Conservation (phyloP, 169 alveolate genomes). For the Cryptosporidium ubiquitum region DNA sequence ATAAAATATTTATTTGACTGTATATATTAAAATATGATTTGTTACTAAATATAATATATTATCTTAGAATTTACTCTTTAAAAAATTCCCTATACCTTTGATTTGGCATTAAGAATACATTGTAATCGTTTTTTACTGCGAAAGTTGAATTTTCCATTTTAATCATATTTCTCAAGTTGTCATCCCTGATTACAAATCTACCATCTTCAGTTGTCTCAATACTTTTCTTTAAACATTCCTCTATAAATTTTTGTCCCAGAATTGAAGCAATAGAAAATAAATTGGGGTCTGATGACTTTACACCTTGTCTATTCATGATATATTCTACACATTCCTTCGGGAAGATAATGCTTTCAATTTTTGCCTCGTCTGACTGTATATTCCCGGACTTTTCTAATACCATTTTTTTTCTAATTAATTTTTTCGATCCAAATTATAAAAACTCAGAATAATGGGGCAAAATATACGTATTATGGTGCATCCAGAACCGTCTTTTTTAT, state of each 20-base stretch:
- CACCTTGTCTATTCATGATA: conserved; percentile 61
- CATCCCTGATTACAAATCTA: conserved; percentile 19
- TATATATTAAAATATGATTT: no score
- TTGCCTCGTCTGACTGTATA: background rate
- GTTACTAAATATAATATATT: no score
- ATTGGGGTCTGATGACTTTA: conserved; percentile 20
- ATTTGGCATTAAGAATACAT: conserved; percentile 14
- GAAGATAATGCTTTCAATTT: conserved; percentile 3
- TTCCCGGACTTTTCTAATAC: background rate
- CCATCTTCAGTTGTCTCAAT: conserved; percentile 51
- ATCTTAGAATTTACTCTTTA: background rate
- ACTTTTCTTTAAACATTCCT: conserved; percentile 54
- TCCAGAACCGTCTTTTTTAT: no score
- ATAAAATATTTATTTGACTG: background rate
- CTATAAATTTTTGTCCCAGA: conserved; percentile 29
- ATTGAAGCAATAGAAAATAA: conserved; percentile 1
- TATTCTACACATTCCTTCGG: conserved; percentile 58
- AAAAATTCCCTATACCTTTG: conserved; percentile 1
- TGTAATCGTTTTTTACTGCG: conserved; percentile 1
- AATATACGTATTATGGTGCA: background rate
- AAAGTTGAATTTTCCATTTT: conserved; percentile 34
- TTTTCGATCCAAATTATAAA: no score
- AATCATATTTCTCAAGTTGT: conserved; percentile 34
- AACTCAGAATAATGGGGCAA: no score
- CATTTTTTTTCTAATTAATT: background rate